phyloP scores from a whole-genome alignment of 257 asterid genomes.

The Capsicum baccatum region DNA sequence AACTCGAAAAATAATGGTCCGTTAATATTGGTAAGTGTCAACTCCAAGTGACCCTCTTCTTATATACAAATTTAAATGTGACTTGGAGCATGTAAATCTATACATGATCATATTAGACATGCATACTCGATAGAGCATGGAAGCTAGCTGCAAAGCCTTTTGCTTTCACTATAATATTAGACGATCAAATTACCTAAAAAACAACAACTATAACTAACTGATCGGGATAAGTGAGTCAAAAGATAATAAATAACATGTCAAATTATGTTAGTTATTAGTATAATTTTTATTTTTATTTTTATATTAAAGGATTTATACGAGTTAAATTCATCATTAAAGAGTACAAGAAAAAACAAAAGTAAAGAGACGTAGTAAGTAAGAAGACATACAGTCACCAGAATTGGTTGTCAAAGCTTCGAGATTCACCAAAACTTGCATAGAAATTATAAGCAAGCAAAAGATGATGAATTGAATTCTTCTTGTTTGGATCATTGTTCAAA shows the following conservation, averaged over 20 bases:
- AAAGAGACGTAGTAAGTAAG: background rate
- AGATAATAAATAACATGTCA: background rate
- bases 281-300: too few species aligned
- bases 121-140: too few species aligned
- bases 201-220: background rate
- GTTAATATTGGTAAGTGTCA: too few species aligned
- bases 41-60: too few species aligned
- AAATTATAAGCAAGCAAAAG: background rate
- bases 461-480: background rate
- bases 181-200: background rate
- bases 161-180: too few species aligned
- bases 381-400: slow-evolving; percentile 20
- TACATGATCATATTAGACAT: too few species aligned
- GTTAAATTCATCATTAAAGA: background rate
- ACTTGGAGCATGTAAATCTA: too few species aligned
- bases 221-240: too few species aligned
- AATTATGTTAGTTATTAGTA: background rate
- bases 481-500: slow-evolving; percentile 20
- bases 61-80: too few species aligned
- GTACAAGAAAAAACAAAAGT: background rate
- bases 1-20: too few species aligned
- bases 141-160: too few species aligned
- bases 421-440: slow-evolving; percentile 9
- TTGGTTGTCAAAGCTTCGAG: background rate
- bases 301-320: background rate